A percentile compares a stretch with the other conserved stretches of the same genome.
These are phyloP conservation scores for Penicillium robsamsonii DNA, from an alignment of 495 filamentous ascomycete species.

Conservation along the genomic window DNA sequence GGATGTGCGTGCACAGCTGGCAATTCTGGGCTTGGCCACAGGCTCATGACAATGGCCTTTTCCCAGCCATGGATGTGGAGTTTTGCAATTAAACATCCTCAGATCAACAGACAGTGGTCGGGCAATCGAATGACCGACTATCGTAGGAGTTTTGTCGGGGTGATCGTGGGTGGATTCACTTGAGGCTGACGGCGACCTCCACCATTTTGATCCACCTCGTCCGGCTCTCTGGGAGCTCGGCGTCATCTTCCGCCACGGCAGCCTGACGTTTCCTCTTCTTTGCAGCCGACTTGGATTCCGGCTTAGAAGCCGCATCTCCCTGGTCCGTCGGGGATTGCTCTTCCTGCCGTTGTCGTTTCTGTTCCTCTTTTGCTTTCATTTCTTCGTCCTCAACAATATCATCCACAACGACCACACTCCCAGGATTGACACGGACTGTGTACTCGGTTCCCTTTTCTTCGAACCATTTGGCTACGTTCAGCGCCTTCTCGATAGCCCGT, in stretches of 20 bases:
- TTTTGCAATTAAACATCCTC: not conserved
- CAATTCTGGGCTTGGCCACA: not conserved
- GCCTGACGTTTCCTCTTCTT: constrained; percentile 44
- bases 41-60: not conserved
- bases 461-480: constrained; percentile 63
- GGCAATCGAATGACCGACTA: not conserved
- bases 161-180: constrained; percentile 34
- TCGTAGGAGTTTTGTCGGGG: not conserved
- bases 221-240: constrained; percentile 58
- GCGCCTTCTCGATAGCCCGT: constrained; percentile 69
- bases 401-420: constrained; percentile 67
- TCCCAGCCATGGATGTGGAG: not conserved
- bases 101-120: not conserved
- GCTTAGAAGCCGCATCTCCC: constrained; percentile 1
- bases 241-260: constrained; percentile 24
- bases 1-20: not conserved
- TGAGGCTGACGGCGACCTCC: constrained; percentile 60
- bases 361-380: constrained; percentile 22
- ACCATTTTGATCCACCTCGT: constrained; percentile 65
- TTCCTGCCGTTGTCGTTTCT: constrained; percentile 27
- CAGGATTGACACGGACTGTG: constrained; percentile 57
- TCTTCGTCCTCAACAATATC: constrained; percentile 56
- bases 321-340: constrained; percentile 6
- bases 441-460: constrained; percentile 55
- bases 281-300: constrained; percentile 22